Conservation (phyloP, 2,329 filamentous ascomycete genomes). For the Ceratocystis cacaofunesta region DNA sequence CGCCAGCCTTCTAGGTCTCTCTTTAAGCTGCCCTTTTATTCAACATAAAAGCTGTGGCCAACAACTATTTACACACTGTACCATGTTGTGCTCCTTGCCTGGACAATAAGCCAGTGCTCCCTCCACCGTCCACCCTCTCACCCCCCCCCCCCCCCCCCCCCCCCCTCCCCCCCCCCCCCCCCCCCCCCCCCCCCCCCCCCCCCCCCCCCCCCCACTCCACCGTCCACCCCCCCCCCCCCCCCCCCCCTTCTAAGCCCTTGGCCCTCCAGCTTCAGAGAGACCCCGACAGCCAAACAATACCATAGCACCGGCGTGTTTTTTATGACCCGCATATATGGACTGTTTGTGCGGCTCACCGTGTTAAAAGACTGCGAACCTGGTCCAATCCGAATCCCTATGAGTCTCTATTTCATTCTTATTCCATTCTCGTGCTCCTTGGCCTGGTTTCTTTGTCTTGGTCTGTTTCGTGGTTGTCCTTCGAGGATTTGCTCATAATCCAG, state of each 20-base stretch:
- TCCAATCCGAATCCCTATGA: conserved; percentile 14
- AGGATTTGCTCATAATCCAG: conserved; percentile 2
- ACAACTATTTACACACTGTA: neutral
- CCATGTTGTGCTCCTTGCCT: conserved; percentile 1
- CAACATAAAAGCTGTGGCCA: neutral
- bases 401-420: conserved; percentile 15
- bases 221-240: no score
- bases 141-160: neutral
- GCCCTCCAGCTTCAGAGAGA: neutral
- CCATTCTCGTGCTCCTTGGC: conserved; percentile 15
- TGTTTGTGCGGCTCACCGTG: neutral
- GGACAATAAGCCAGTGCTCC: neutral
- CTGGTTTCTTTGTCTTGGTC: conserved; percentile 7
- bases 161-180: no score
- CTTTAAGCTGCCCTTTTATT: conserved; percentile 1
- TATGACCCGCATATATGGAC: neutral
- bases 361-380: neutral
- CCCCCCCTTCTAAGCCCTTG: neutral
- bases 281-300: neutral
- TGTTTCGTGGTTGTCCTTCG: conserved; percentile 7
- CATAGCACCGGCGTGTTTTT: neutral
- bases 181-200: no score
- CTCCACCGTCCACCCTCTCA: neutral
- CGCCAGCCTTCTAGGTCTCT: conserved; percentile 1
- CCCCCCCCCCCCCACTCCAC: no score